A percentile compares a stretch with the other conserved stretches of the same genome.
Evolutionary conservation across 2,329 filamentous ascomycete species (phyloP).

Genomic region (Xylariales sp.): DNA sequence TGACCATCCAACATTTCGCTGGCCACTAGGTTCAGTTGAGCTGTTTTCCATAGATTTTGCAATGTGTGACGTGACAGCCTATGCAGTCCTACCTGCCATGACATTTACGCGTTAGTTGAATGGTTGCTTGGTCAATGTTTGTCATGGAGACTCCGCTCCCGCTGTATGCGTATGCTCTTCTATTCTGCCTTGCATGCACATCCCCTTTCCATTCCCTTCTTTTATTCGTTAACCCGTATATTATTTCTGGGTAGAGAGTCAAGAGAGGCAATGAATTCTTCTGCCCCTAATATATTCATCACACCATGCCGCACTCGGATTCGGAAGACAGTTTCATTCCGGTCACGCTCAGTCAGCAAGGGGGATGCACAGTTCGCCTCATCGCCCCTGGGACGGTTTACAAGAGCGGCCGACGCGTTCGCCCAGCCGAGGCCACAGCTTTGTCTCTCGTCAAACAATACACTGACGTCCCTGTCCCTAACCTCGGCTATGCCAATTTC

Average conservation of each 20-base stretch:
- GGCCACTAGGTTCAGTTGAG: not conserved
- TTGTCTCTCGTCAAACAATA: not conserved
- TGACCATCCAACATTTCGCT: not conserved
- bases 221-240: too few relatives aligned
- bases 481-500: not conserved
- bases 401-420: not conserved
- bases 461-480: not conserved
- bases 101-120: too few relatives aligned
- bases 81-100: too few relatives aligned
- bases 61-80: too few relatives aligned
- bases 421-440: not conserved
- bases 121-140: too few relatives aligned
- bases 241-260: too few relatives aligned
- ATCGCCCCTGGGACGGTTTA: not conserved
- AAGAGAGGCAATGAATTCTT: too few relatives aligned
- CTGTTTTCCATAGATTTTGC: not conserved
- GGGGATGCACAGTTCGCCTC: not conserved
- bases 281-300: too few relatives aligned
- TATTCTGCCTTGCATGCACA: too few relatives aligned
- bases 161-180: too few relatives aligned
- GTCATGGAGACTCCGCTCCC: too few relatives aligned
- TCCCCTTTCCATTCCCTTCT: too few relatives aligned
- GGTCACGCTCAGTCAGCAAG: not conserved
- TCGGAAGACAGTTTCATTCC: not conserved
- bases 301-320: not conserved